Conservation (phyloP, 805 yeast genomes). For the Wickerhamiella qilinensis region DNA sequence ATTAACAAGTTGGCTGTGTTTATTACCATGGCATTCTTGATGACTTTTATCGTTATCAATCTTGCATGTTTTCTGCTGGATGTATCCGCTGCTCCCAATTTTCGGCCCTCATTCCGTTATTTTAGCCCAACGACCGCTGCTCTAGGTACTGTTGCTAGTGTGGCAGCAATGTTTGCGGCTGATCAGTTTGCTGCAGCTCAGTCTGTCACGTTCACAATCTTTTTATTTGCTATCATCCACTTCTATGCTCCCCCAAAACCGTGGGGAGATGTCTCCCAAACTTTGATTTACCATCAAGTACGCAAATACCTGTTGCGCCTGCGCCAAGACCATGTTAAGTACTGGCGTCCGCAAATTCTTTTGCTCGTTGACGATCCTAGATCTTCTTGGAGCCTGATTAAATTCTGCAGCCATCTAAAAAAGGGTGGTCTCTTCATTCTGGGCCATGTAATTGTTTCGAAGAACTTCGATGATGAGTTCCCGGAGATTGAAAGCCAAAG, state of each 20-base stretch:
- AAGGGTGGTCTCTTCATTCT: slow-evolving; percentile 87
- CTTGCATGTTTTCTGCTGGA: slow-evolving; percentile 81
- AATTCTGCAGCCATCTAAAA: slow-evolving; percentile 84
- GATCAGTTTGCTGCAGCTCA: slow-evolving; percentile 80
- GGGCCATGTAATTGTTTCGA: slow-evolving; percentile 73
- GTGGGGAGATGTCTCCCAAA: slow-evolving; percentile 97
- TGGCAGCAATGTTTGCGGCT: slow-evolving; percentile 82
- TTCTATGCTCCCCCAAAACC: slow-evolving; percentile 86
- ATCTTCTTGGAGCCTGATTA: slow-evolving; percentile 78
- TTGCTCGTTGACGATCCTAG: slow-evolving; percentile 83
- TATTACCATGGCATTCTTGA: slow-evolving; percentile 91
- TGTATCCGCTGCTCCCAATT: slow-evolving; percentile 92
- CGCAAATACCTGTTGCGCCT: slow-evolving; percentile 73
- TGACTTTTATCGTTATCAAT: slow-evolving; percentile 91
- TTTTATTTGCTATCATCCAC: slow-evolving; percentile 66
- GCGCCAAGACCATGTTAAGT: slow-evolving; percentile 85
- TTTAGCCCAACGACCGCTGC: slow-evolving; percentile 74
- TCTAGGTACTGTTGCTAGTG: slow-evolving; percentile 51
- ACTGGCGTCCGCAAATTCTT: slow-evolving; percentile 94
- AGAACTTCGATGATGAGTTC: slow-evolving; percentile 45
- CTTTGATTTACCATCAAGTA: slow-evolving; percentile 89
- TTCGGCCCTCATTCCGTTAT: slow-evolving; percentile 85
- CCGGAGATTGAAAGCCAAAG: slow-evolving; percentile 58
- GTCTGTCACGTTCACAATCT: slow-evolving; percentile 46
- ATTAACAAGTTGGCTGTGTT: slow-evolving; percentile 88